Base-by-base conservation (phyloP, 345 rosid species). In the Gossypium australe region DNA sequence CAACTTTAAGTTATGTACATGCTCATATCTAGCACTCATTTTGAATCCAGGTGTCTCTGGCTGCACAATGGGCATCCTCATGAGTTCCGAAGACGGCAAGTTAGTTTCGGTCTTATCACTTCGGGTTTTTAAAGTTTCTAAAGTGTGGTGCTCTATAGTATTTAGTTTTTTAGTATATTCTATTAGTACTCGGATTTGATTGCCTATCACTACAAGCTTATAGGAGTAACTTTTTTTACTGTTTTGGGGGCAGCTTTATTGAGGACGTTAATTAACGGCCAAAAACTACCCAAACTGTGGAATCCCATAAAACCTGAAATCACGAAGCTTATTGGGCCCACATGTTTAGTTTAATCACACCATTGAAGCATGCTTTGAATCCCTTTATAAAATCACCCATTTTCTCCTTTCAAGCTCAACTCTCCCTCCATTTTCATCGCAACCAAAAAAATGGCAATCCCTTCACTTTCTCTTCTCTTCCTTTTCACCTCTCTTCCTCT, bases 271-370 rank as follows among this genome's bases (percentile, higher is more conserved):
- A 73, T 79, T 72, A 86, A 83, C 88, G 82, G 81, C 79, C 65
- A 75, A 75, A 20, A 81, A 78, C 83, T 76, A 69, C 76, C 82
- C 67, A 11, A 34, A 34, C 10, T 18, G 81, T 29, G 81, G 85
- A 81, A 80, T 82, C 87, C 88, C 82, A 79, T 79, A 77, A 79
- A 78, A 75, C 81, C 81, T 63, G 85, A 78, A 82, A 87, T 87
- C 86, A 89, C 84, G 79, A 74, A 76, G 79, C 79, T n/a, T 9
- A 9, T 2, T 0, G 85, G 77, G 53, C 90, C 87, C 78, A 76
- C 86, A 13, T 73, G 67, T 43, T 62, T 76, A 79, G 79, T 76
- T 75, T 71, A 81, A 74, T 83, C 80, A 77, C 76, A 78, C 80
- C 79, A 56, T 11, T 60, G 9, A 62, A 57, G 43, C 52, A 70